Conservation (phyloP, 139 green algal species). For the Astrephomene gubernaculifera region DNA sequence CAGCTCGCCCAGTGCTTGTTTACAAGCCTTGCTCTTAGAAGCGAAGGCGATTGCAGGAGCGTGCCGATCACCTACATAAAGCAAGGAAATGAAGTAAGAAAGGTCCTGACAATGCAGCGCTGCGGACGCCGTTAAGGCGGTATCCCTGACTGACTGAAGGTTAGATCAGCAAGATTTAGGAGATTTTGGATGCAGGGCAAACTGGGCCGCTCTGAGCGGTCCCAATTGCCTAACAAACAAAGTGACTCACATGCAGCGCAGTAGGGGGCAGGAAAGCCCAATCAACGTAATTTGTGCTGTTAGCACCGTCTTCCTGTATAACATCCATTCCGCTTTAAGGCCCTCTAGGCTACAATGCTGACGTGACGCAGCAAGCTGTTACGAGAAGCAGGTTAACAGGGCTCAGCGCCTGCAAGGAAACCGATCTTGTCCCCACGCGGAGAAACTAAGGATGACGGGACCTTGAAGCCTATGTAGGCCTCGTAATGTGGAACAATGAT, state of each 20-base stretch:
- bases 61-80: constrained; percentile 25
- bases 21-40: background rate
- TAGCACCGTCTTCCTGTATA: background rate
- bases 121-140: background rate
- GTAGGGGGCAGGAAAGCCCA: constrained; percentile 36
- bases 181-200: background rate
- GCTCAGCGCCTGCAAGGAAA: too few species aligned
- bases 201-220: background rate
- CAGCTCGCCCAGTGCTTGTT: constrained; percentile 24
- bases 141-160: too few species aligned
- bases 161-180: background rate
- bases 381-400: too few species aligned
- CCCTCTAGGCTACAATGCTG: too few species aligned
- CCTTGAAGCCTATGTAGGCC: too few species aligned
- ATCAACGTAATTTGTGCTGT: constrained; percentile 22
- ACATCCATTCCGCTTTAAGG: too few species aligned
- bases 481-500: too few species aligned
- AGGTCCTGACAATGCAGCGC: background rate
- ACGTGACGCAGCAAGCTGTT: too few species aligned
- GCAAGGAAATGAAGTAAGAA: too few species aligned
- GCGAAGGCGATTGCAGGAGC: background rate
- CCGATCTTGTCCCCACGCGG: too few species aligned
- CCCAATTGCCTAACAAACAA: background rate
- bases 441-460: too few species aligned
- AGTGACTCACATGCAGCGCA: constrained; percentile 32